Percentiles rank a stretch among this genome's conserved stretches.
Conservation (phyloP, 441 rosid genomes). For the Cnidoscolus chayamansa region DNA sequence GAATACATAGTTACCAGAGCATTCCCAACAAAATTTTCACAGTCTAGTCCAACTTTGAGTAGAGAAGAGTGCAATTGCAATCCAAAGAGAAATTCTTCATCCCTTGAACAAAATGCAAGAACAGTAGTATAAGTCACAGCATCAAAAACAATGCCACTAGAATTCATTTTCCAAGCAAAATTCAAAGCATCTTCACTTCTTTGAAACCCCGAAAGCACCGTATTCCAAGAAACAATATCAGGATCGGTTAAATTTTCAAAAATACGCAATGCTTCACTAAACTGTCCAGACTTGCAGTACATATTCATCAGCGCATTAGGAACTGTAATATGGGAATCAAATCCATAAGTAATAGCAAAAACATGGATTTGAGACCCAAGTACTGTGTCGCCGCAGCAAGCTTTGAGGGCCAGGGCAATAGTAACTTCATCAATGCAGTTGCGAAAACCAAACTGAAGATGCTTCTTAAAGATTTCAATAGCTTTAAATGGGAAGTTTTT, state of each 20-base stretch:
- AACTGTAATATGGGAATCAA: slow-evolving; percentile 45
- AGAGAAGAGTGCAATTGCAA: slow-evolving; percentile 59
- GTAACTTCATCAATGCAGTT: slow-evolving; percentile 47
- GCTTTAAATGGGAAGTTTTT: slow-evolving; percentile 37
- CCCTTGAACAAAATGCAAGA: slow-evolving; percentile 57
- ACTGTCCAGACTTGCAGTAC: slow-evolving; percentile 55
- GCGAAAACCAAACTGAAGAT: slow-evolving; percentile 32
- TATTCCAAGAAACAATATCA: slow-evolving; percentile 85
- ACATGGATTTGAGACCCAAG: slow-evolving; percentile 67
- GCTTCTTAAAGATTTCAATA: slow-evolving; percentile 37
- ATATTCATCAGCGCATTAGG: slow-evolving; percentile 65
- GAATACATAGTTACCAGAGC: slow-evolving; percentile 71
- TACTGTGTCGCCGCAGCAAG: slow-evolving; percentile 44
- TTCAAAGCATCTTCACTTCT: slow-evolving; percentile 46
- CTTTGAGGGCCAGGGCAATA: slow-evolving; percentile 57
- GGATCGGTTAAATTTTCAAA: slow-evolving; percentile 57
- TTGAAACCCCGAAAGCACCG: slow-evolving; percentile 69
- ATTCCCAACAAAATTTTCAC: slow-evolving; percentile 65
- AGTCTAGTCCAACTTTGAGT: slow-evolving; percentile 53
- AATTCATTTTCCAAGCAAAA: slow-evolving; percentile 56
- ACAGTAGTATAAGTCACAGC: slow-evolving; percentile 56
- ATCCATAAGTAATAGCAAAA: slow-evolving; percentile 55
- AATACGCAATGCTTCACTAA: slow-evolving; percentile 46
- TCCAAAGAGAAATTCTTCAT: slow-evolving; percentile 55
- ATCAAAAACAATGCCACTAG: slow-evolving; percentile 51